Evolutionary conservation across 345 rosid species (phyloP).

Genomic region (Geranium brycei): DNA sequence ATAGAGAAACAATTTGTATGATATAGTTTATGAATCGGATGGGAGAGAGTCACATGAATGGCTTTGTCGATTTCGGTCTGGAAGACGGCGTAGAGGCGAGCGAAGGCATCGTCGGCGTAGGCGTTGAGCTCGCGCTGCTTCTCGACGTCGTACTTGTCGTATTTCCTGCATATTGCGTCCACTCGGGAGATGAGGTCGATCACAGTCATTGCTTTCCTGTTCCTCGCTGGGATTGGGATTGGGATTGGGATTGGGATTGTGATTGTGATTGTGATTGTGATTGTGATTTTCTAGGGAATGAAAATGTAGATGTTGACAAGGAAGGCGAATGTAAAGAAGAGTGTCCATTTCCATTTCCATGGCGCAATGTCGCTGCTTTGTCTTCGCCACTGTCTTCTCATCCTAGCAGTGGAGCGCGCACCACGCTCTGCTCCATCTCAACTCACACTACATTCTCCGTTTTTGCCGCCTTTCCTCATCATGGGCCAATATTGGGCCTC

Average conservation of each 20-base stretch:
- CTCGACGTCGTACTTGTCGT: conserved; percentile 60
- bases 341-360: not conserved
- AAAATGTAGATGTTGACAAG: too few species aligned
- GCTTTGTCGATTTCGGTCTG: conserved; percentile 42
- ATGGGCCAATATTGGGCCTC: too few species aligned
- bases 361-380: not conserved
- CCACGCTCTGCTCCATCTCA: not conserved
- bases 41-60: conserved; percentile 20
- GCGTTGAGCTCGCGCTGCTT: conserved; percentile 47
- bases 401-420: not conserved
- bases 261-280: too few species aligned
- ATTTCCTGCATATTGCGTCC: conserved; percentile 71
- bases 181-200: conserved; percentile 57
- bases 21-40: not conserved
- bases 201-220: conserved; percentile 34
- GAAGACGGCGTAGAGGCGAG: conserved; percentile 35
- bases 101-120: conserved; percentile 63
- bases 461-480: too few species aligned
- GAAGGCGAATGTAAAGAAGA: not conserved
- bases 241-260: too few species aligned
- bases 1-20: not conserved
- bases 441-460: too few species aligned
- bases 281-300: too few species aligned
- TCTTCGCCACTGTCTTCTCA: not conserved
- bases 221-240: too few species aligned